Conservation (phyloP, 257 asterid species). For the Capsicum pubescens region DNA sequence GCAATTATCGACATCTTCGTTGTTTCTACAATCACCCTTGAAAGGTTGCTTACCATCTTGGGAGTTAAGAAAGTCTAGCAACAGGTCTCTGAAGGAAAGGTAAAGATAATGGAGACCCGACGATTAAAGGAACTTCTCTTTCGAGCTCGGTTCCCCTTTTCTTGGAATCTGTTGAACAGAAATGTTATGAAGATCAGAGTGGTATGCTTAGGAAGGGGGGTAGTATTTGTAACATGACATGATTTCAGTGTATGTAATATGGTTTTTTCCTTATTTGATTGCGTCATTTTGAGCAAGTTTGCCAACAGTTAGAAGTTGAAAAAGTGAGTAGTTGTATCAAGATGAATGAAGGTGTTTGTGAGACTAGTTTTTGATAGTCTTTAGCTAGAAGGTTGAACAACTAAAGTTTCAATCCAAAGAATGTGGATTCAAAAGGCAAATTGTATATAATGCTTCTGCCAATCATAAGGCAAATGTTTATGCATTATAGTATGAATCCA, state of each 20-base stretch:
- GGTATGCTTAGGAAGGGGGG: slow-evolving; percentile 12
- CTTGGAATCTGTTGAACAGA: slow-evolving; percentile 13
- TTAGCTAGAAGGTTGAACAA: slow-evolving; percentile 16
- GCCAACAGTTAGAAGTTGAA: slow-evolving; percentile 1
- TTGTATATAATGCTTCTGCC: neutral
- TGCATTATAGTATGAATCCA: slow-evolving; percentile 4
- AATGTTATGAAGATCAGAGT: neutral
- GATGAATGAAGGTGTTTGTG: neutral
- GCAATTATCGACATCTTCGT: slow-evolving; percentile 69
- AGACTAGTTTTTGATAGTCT: neutral
- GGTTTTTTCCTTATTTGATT: neutral
- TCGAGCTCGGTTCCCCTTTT: slow-evolving; percentile 50
- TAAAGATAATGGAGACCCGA: slow-evolving; percentile 23
- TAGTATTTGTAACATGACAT: slow-evolving; percentile 15
- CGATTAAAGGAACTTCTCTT: too few species aligned
- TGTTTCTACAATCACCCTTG: slow-evolving; percentile 72
- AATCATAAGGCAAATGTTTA: slow-evolving; percentile 17
- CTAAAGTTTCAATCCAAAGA: neutral
- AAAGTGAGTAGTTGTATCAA: neutral
- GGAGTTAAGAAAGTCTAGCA: slow-evolving; percentile 66
- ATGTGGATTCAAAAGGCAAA: neutral
- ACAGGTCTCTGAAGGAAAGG: slow-evolving; percentile 64
- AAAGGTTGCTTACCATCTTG: slow-evolving; percentile 74
- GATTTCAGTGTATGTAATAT: slow-evolving; percentile 1
- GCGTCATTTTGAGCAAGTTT: neutral